Evolutionary conservation across 2,329 filamentous ascomycete species (phyloP).

Genomic region (Malbranchea zuffiana): DNA sequence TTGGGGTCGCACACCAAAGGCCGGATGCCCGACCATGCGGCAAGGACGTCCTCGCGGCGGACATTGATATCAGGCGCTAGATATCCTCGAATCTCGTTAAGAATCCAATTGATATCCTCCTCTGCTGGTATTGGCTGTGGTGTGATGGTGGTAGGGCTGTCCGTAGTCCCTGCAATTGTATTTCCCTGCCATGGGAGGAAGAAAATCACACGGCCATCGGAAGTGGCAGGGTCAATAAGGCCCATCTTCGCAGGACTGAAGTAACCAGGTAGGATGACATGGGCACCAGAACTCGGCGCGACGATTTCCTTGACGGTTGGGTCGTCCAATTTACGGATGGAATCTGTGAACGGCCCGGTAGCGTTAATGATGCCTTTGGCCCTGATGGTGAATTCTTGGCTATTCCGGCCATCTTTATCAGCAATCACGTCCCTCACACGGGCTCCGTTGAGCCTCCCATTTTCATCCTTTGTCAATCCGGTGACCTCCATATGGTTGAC

Average conservation of each 20-base stretch:
- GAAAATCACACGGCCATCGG: conserved; percentile 82
- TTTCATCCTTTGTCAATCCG: conserved; percentile 59
- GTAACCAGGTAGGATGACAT: conserved; percentile 78
- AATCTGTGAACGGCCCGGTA: conserved; percentile 78
- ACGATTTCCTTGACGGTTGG: conserved; percentile 63
- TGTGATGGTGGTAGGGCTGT: conserved; percentile 62
- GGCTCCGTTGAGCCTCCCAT: conserved; percentile 64
- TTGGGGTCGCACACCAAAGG: conserved; percentile 79
- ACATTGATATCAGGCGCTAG: conserved; percentile 76
- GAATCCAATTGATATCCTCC: conserved; percentile 78
- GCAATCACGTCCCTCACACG: conserved; percentile 59
- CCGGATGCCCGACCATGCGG: conserved; percentile 80
- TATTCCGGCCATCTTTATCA: conserved; percentile 51
- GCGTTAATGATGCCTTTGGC: conserved; percentile 80
- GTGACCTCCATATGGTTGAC: conserved; percentile 78
- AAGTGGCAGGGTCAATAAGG: conserved; percentile 74
- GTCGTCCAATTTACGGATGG: conserved; percentile 77
- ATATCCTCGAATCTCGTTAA: conserved; percentile 72
- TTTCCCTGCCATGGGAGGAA: conserved; percentile 90
- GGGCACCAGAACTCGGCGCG: conserved; percentile 72
- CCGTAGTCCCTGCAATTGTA: conserved; percentile 81
- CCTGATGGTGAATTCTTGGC: conserved; percentile 57
- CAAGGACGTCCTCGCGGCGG: conserved; percentile 73
- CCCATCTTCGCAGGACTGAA: conserved; percentile 80
- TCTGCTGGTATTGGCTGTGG: conserved; percentile 67